Evolutionary conservation across 1,284 basidiomycete genomes (phyloP).

Genomic region (Rhodotorula mucilaginosa): DNA sequence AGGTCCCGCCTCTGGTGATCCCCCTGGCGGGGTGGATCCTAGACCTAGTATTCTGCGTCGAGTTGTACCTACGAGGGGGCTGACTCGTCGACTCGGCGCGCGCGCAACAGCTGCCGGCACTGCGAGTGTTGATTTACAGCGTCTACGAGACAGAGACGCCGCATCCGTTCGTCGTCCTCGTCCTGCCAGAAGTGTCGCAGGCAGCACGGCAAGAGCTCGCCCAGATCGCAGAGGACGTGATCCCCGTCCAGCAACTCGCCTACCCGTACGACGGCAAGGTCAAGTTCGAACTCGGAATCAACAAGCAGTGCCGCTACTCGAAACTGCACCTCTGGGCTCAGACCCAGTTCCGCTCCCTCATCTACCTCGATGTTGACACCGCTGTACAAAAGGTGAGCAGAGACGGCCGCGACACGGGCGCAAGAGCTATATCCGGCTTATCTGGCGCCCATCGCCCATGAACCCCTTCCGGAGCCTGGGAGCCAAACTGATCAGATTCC

Average conservation of each 20-base stretch:
- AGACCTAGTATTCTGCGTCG: too few species aligned
- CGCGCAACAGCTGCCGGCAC: neutral
- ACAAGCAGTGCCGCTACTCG: conserved; percentile 10
- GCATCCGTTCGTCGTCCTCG: conserved; percentile 9
- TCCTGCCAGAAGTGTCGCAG: conserved; percentile 1
- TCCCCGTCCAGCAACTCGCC: conserved; percentile 2
- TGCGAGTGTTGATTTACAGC: neutral
- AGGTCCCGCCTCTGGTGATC: too few species aligned
- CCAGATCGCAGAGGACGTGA: conserved; percentile 2
- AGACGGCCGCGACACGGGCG: too few species aligned
- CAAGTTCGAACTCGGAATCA: conserved; percentile 11
- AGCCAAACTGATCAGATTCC: neutral
- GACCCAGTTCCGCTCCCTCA: neutral
- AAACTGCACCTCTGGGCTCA: conserved; percentile 11
- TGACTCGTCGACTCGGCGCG: neutral
- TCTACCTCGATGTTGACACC: conserved; percentile 11
- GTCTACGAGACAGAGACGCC: conserved; percentile 3
- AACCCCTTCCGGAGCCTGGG: too few species aligned
- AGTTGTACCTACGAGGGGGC: too few species aligned
- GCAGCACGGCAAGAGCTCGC: neutral
- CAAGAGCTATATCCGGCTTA: too few species aligned
- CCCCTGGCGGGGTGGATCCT: too few species aligned
- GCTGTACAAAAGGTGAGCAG: neutral
- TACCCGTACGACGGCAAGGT: conserved; percentile 10
- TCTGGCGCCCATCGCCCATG: too few species aligned